phyloP scores from a whole-genome alignment of 1,284 basidiomycete genomes.

The Fomitopsis palustris region DNA sequence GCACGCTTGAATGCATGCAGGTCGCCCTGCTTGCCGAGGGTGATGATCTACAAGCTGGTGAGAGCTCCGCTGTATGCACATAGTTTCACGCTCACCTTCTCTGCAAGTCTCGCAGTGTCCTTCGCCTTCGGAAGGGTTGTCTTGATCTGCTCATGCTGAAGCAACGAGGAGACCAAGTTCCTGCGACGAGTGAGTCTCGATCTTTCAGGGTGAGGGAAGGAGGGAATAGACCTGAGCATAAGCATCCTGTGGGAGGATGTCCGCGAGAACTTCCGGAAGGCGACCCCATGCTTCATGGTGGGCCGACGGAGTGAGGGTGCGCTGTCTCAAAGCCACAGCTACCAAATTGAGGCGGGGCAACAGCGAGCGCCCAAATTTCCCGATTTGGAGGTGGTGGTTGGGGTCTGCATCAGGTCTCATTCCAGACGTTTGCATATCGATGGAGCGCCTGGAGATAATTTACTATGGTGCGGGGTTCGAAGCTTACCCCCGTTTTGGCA shows the following conservation, averaged over 20 bases:
- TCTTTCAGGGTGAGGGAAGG: neutral
- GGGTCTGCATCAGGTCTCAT: too few relatives aligned
- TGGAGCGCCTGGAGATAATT: too few relatives aligned
- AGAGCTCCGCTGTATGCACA: neutral
- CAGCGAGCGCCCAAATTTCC: neutral
- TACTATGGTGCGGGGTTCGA: too few relatives aligned
- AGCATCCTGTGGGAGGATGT: conserved; percentile 84
- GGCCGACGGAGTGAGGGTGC: neutral
- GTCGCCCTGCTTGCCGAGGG: conserved; percentile 81
- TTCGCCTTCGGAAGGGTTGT: conserved; percentile 97
- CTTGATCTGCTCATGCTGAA: conserved; percentile 95
- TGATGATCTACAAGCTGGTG: conserved; percentile 67
- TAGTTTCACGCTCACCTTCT: conserved; percentile 62
- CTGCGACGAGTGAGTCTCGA: conserved; percentile 37
- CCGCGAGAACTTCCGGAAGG: conserved; percentile 85
- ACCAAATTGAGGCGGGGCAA: neutral
- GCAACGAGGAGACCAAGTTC: conserved; percentile 91
- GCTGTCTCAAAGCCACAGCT: neutral
- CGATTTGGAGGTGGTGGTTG: neutral
- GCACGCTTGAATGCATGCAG: conserved; percentile 64
- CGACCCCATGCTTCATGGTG: conserved; percentile 88
- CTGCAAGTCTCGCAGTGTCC: conserved; percentile 87
- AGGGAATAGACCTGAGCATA: conserved; percentile 68
- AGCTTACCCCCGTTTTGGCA: too few relatives aligned
- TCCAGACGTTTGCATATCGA: too few relatives aligned